A percentile compares a stretch with the other conserved stretches of the same genome.
These are phyloP conservation scores for Cicer pinnatifidum DNA, from an alignment of 306 rosid species.

Conservation along the genomic window DNA sequence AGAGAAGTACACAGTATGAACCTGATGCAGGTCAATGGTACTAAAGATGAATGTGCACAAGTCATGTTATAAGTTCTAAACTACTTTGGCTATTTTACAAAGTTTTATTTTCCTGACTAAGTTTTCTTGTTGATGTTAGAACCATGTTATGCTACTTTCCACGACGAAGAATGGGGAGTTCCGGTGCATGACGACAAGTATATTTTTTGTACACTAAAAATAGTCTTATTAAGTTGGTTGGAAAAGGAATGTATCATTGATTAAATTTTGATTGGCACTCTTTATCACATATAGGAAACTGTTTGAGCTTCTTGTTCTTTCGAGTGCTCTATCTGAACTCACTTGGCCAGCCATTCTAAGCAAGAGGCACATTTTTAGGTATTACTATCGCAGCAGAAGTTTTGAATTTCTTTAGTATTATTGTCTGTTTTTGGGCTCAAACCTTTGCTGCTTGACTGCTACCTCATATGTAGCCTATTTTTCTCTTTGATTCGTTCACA, in stretches of 20 bases:
- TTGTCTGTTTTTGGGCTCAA: slow-evolving; percentile 19
- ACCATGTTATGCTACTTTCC: slow-evolving; percentile 69
- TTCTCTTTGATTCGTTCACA: slow-evolving; percentile 22
- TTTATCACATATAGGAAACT: slow-evolving; percentile 63
- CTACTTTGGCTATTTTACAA: slow-evolving; percentile 12
- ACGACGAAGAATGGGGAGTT: slow-evolving; percentile 90
- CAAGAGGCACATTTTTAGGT: slow-evolving; percentile 83
- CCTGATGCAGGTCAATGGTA: slow-evolving; percentile 28
- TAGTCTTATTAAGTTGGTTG: slow-evolving; percentile 35
- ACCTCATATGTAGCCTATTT: slow-evolving; percentile 13
- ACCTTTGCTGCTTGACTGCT: slow-evolving; percentile 6
- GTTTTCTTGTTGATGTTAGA: slow-evolving; percentile 56
- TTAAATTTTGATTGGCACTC: slow-evolving; percentile 43
- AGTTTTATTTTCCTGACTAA: slow-evolving; percentile 46
- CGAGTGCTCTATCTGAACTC: slow-evolving; percentile 78
- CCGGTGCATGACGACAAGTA: slow-evolving; percentile 86
- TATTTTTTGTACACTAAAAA: slow-evolving; percentile 39
- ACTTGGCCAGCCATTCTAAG: slow-evolving; percentile 81
- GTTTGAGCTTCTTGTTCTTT: slow-evolving; percentile 82
- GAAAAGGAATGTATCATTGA: slow-evolving; percentile 22
- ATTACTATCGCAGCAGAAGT: slow-evolving; percentile 45
- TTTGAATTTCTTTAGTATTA: slow-evolving; percentile 8
- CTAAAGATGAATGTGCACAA: slow-evolving; percentile 13
- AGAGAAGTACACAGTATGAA: slow-evolving; percentile 6
- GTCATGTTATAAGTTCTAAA: slow-evolving; percentile 24